Evolutionary conservation across 306 rosid genomes (phyloP).

Genomic region (Aeschynomene evenia): DNA sequence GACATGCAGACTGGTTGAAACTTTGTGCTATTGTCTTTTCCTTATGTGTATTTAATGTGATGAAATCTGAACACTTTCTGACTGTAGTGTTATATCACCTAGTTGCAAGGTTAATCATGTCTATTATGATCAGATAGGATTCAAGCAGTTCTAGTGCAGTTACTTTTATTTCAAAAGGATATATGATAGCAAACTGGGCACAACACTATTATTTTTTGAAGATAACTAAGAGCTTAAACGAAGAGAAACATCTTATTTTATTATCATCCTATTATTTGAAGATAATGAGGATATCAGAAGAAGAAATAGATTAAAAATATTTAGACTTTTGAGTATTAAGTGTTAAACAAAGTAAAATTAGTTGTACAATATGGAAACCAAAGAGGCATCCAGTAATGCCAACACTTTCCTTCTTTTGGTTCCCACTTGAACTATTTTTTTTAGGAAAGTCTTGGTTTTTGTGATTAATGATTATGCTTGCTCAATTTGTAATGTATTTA

Average conservation of each 20-base stretch:
- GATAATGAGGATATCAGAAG: background rate
- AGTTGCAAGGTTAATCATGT: constrained; percentile 19
- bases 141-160: background rate
- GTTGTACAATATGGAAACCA: background rate
- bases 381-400: background rate
- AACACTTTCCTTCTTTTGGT: background rate
- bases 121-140: background rate
- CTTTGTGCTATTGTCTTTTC: background rate
- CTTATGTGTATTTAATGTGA: background rate
- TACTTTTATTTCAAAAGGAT: background rate
- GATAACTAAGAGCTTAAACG: background rate
- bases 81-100: background rate
- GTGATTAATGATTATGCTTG: background rate
- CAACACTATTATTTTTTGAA: background rate
- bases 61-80: background rate
- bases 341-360: background rate
- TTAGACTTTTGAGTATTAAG: background rate
- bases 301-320: background rate
- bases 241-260: background rate
- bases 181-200: background rate
- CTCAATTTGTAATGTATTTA: constrained; percentile 3
- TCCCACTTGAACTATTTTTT: background rate
- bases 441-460: background rate
- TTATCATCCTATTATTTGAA: background rate
- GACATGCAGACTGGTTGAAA: constrained; percentile 10